Percentiles rank a stretch among this genome's conserved stretches.
Conservation (phyloP, 306 rosid genomes). For the Quercus parvula region DNA sequence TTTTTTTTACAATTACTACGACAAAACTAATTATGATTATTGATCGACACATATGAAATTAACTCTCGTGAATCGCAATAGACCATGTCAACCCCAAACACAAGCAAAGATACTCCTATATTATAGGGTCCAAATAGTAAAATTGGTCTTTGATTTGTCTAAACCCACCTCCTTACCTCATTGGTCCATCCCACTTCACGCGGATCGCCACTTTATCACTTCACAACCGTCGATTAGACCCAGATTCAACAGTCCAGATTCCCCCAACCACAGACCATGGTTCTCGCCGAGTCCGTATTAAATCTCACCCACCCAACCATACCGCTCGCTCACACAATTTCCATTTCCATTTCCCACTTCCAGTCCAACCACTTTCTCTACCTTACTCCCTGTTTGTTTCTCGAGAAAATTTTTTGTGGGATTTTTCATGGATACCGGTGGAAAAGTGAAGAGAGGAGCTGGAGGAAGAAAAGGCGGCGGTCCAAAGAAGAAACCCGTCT, state of each 20-base stretch:
- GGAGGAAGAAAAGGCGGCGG: constrained; percentile 43
- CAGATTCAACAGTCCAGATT: background rate
- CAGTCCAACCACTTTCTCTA: too few relatives aligned
- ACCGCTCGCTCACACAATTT: background rate
- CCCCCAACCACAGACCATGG: background rate
- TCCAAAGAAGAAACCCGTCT: constrained; percentile 42
- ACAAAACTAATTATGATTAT: fast-evolving
- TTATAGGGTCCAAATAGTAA: too few relatives aligned
- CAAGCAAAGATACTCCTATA: too few relatives aligned
- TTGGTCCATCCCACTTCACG: background rate
- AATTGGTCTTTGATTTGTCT: background rate
- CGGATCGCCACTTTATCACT: constrained; percentile 9
- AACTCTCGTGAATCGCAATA: too few relatives aligned
- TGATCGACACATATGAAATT: too few relatives aligned
- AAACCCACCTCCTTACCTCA: background rate
- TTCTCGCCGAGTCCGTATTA: background rate
- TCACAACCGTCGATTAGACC: background rate
- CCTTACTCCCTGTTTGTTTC: constrained; percentile 12
- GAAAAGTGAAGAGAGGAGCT: constrained; percentile 43
- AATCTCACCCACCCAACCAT: background rate
- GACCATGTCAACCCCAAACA: too few relatives aligned
- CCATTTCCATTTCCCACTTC: background rate
- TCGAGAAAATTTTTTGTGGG: background rate
- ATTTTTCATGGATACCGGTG: constrained; percentile 24
- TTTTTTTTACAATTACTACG: too few relatives aligned